Evolutionary conservation across 2,329 filamentous ascomycete genomes (phyloP), one percentile per base, ranked within the genome.

Genomic region (Verruconis gallopava): DNA sequence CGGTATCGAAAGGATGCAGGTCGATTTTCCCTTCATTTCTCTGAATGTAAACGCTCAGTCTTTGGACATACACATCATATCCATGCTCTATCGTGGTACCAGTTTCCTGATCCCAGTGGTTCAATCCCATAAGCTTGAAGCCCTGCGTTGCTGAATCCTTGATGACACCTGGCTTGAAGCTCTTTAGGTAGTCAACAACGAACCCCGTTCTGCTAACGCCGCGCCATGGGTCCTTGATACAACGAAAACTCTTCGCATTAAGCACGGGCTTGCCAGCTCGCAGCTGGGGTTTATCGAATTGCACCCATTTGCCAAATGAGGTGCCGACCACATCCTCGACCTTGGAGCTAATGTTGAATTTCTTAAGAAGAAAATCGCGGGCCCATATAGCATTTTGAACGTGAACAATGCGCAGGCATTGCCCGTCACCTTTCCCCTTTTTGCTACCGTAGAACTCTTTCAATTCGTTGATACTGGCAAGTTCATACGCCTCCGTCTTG

Each of bases 361-460:
- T 73, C 20, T 61, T 55, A 22, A 71, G 53, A 2, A 73, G 52
- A 46, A 64, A 72, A 2, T 55, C 55, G 22, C 61, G 64, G 1
- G 69, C 69, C 67, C 69, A 71, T 5, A 55, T 54, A 4, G 68
- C 69, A 46, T 73, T 72, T 50, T 73, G 70, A 3, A 72, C 65
- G 46, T 73, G 70, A 35, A 52, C 53, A 4, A 49, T 39, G 32
- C 48, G 43, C 28, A 44, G 47, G 35, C 47, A 46, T 40, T 36
- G 37, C 14, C 38, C 30, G 19, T 33, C 12, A 3, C 13, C 17
- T 21, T 44, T 37, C 2, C 37, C 33, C 13, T 45, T 21, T 14
- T 30, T 34, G 14, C 34, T 37, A 15, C 3, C 52, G 47, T 70
- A 72, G 46, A 68, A 64, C 19, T 53, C 57, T n/a, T 61, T 55